Evolutionary conservation across 768 basidiomycete species (phyloP).

Genomic region (Pisolithus tinctorius): DNA sequence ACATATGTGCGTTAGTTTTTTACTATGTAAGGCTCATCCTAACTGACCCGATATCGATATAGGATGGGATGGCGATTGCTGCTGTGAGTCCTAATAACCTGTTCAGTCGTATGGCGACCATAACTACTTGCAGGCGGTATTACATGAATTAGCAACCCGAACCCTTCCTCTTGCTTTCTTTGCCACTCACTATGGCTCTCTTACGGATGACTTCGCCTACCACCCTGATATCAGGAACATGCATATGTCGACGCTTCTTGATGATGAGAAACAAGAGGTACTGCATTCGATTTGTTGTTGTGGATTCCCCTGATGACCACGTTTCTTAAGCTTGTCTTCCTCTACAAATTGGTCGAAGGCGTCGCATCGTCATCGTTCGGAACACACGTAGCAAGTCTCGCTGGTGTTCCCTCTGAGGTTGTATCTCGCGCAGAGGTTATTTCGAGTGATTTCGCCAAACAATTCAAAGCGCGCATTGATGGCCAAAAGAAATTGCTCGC

Average conservation of each 20-base stretch:
- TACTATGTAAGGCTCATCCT: slow-evolving; percentile 8
- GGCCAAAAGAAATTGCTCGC: slow-evolving; percentile 45
- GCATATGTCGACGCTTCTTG: slow-evolving; percentile 93
- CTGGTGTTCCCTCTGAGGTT: slow-evolving; percentile 81
- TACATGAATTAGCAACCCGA: slow-evolving; percentile 92
- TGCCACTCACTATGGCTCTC: slow-evolving; percentile 94
- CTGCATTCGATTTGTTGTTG: slow-evolving; percentile 7
- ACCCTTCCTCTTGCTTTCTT: slow-evolving; percentile 91
- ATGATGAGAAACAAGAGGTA: slow-evolving; percentile 87
- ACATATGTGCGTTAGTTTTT: slow-evolving; percentile 58
- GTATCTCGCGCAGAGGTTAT: slow-evolving; percentile 85
- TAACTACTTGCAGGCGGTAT: slow-evolving; percentile 55
- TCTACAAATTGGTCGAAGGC: slow-evolving; percentile 89
- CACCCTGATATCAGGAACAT: slow-evolving; percentile 91
- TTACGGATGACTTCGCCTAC: slow-evolving; percentile 90
- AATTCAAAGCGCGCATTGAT: slow-evolving; percentile 79
- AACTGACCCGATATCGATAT: slow-evolving; percentile 3
- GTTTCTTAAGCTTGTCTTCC: slow-evolving; percentile 67
- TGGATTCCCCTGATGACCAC: not conserved
- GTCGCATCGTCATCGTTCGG: slow-evolving; percentile 87
- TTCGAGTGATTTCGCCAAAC: slow-evolving; percentile 78
- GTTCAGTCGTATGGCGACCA: not conserved
- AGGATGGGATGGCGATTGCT: slow-evolving; percentile 99
- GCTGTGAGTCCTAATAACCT: slow-evolving; percentile 41
- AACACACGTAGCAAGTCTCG: slow-evolving; percentile 91